Conservation (phyloP, 2,329 filamentous ascomycete species). For the Penicillium paneum region DNA sequence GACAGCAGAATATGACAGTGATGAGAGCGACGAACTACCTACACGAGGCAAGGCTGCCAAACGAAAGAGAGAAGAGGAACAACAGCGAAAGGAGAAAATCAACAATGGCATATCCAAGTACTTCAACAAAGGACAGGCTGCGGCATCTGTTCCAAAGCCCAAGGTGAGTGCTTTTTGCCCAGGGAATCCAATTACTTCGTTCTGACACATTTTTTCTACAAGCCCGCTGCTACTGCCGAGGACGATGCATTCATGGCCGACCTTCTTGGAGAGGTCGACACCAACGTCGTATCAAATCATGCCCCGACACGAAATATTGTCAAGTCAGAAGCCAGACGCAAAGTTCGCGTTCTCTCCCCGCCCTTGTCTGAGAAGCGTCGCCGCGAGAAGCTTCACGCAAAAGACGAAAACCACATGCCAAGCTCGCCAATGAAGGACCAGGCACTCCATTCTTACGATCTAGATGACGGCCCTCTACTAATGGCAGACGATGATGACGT, state of each 20-base stretch:
- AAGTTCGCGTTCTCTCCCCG: conserved; percentile 76
- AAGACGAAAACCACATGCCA: conserved; percentile 45
- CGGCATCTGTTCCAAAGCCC: conserved; percentile 63
- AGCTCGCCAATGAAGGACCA: conserved; percentile 42
- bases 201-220: conserved; percentile 36
- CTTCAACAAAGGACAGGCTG: conserved; percentile 70
- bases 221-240: conserved; percentile 73
- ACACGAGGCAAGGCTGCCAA: conserved; percentile 66
- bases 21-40: conserved; percentile 69
- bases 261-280: conserved; percentile 83
- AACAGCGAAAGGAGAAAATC: conserved; percentile 78
- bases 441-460: conserved; percentile 46
- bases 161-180: conserved; percentile 58
- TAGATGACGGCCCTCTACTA: conserved; percentile 55
- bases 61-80: conserved; percentile 81
- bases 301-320: conserved; percentile 60
- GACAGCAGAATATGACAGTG: conserved; percentile 52
- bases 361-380: conserved; percentile 55
- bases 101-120: conserved; percentile 93
- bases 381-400: conserved; percentile 52
- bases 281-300: conserved; percentile 62
- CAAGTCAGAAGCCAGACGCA: conserved; percentile 72
- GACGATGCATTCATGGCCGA: conserved; percentile 84
- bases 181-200: not conserved
- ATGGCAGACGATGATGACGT: conserved; percentile 67